Evolutionary conservation across 2,329 filamentous ascomycete species (phyloP).

Genomic region (Trichophyton equinum): DNA sequence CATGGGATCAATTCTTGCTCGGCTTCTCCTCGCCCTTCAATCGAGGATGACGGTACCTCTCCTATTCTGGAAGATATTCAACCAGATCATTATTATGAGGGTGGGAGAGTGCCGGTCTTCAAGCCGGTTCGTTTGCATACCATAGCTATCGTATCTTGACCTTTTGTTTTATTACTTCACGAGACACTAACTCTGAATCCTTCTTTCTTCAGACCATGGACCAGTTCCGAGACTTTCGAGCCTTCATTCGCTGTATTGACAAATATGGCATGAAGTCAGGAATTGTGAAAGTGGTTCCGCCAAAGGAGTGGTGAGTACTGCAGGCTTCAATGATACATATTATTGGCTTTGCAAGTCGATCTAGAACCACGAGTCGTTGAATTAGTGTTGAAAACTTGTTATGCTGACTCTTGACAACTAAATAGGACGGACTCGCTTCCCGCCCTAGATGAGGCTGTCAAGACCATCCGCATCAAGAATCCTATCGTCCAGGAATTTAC

Average conservation of each 20-base stretch:
- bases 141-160: neutral
- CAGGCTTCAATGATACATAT: neutral
- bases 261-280: slow-evolving; percentile 94
- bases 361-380: neutral
- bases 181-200: slow-evolving; percentile 1
- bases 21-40: slow-evolving; percentile 20
- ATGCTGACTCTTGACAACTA: neutral
- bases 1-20: slow-evolving; percentile 12
- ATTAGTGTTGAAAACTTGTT: slow-evolving; percentile 1
- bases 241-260: slow-evolving; percentile 81
- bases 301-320: slow-evolving; percentile 68
- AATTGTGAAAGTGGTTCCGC: slow-evolving; percentile 91
- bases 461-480: slow-evolving; percentile 85
- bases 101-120: slow-evolving; percentile 78
- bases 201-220: slow-evolving; percentile 54
- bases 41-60: slow-evolving; percentile 24
- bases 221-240: slow-evolving; percentile 87
- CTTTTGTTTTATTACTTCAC: neutral
- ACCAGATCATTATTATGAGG: slow-evolving; percentile 78
- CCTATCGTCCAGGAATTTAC: slow-evolving; percentile 98
- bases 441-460: slow-evolving; percentile 69
- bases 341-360: slow-evolving; percentile 1
- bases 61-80: slow-evolving; percentile 53
- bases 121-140: slow-evolving; percentile 51
- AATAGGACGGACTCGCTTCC: slow-evolving; percentile 57